Conservation (phyloP, 148 eudicot species). For the Oxyria digyna region DNA sequence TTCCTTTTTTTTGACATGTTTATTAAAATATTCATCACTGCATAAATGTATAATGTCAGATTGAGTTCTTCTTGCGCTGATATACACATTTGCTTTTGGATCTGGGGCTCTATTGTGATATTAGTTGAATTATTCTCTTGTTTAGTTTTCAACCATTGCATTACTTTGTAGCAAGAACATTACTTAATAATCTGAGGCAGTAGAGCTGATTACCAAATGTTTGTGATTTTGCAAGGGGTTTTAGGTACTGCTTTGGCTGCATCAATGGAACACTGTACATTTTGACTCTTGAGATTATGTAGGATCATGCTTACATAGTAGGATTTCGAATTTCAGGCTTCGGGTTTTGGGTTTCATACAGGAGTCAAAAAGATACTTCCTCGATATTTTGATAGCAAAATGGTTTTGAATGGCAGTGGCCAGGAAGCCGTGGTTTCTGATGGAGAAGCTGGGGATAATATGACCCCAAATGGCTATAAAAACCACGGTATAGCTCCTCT, state of each 20-base stretch:
- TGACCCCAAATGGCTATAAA: constrained; percentile 13
- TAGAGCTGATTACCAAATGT: not conserved
- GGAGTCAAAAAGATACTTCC: not conserved
- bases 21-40: no score
- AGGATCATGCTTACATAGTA: not conserved
- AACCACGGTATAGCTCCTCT: constrained; percentile 27
- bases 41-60: no score
- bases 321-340: no score
- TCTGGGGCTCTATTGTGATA: not conserved
- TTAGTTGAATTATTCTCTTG: not conserved
- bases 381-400: constrained; percentile 1
- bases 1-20: no score
- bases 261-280: not conserved
- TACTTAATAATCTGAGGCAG: not conserved
- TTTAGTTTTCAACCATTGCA: not conserved
- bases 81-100: not conserved
- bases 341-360: not conserved
- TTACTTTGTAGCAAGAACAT: not conserved
- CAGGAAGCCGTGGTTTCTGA: constrained; percentile 14
- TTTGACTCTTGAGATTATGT: not conserved
- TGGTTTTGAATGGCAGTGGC: constrained; percentile 28
- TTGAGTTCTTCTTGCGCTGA: no score
- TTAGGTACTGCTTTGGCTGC: not conserved
- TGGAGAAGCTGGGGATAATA: constrained; percentile 15
- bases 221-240: not conserved